Conservation (phyloP, 305 asterid genomes). For the Rubia peregrina region DNA sequence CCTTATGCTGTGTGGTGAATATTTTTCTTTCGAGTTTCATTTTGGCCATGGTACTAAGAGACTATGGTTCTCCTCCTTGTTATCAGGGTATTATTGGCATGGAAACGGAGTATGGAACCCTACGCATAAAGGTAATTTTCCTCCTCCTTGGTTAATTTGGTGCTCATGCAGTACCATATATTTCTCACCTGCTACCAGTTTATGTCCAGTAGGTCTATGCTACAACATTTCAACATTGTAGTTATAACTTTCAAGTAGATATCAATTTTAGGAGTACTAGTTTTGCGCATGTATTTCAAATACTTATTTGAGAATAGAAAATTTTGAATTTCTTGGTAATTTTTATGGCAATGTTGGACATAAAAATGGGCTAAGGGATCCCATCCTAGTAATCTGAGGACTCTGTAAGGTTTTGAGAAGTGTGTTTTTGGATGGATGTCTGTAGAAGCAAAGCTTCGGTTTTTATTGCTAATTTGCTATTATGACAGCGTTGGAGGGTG, state of each 20-base stretch:
- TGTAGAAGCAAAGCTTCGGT: background rate
- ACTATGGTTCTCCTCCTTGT: slow-evolving; percentile 10
- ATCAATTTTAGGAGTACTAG: background rate
- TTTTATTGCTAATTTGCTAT: background rate
- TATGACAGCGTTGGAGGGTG: background rate
- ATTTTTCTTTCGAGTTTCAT: background rate
- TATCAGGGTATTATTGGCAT: slow-evolving; percentile 65
- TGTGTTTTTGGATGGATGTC: background rate
- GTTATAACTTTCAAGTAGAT: background rate
- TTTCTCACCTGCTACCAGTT: background rate
- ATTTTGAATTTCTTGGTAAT: background rate
- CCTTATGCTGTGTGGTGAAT: background rate
- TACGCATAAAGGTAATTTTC: slow-evolving; percentile 59
- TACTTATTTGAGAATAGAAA: background rate
- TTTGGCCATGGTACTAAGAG: background rate
- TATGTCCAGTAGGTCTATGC: background rate
- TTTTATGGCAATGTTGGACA: background rate
- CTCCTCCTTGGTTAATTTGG: background rate
- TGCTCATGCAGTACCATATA: background rate
- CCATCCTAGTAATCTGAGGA: background rate
- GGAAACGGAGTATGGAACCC: slow-evolving; percentile 65
- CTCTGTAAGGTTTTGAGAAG: background rate
- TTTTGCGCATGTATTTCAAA: background rate
- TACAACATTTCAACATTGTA: background rate
- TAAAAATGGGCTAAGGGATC: background rate